Percentiles rank a stretch among this genome's conserved stretches.
phyloP scores from a whole-genome alignment of 169 alveolate species.

The Theileria annulata region DNA sequence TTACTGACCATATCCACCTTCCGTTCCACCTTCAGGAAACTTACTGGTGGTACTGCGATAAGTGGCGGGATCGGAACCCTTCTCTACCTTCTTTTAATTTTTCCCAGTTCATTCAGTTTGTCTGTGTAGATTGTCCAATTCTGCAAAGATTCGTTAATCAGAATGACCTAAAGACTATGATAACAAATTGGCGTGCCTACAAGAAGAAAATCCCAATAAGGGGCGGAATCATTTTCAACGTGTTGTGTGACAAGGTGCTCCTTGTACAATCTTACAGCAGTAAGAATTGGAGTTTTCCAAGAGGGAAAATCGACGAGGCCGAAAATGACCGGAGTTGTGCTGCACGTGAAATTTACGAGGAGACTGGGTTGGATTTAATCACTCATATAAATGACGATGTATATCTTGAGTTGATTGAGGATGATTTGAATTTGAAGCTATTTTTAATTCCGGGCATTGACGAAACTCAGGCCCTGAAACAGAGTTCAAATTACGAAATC shows the following conservation, averaged over 20 bases:
- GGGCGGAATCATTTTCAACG: constrained; percentile 85
- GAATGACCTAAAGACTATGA: constrained; percentile 72
- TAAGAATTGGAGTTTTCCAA: constrained; percentile 88
- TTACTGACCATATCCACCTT: constrained; percentile 83
- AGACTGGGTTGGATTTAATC: constrained; percentile 87
- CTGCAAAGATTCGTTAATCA: constrained; percentile 68
- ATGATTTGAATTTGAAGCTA: constrained; percentile 80
- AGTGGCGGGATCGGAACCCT: constrained; percentile 83
- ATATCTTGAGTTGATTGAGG: constrained; percentile 76
- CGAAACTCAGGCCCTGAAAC: constrained; percentile 75
- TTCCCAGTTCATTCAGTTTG: constrained; percentile 78
- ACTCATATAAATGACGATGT: constrained; percentile 72
- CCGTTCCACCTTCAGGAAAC: constrained; percentile 89
- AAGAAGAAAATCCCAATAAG: constrained; percentile 84
- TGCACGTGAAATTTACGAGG: constrained; percentile 91
- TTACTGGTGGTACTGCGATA: constrained; percentile 90
- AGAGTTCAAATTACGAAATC: constrained; percentile 84
- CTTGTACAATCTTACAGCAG: constrained; percentile 86
- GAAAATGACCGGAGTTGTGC: constrained; percentile 92
- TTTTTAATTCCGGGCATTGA: constrained; percentile 85
- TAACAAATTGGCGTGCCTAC: constrained; percentile 78
- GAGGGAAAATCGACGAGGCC: constrained; percentile 91
- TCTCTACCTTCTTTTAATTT: constrained; percentile 75
- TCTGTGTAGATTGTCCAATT: constrained; percentile 84
- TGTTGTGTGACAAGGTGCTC: constrained; percentile 78